These are phyloP conservation scores for Gossypium trilobum DNA, from an alignment of 441 rosid genomes.

Conservation along the genomic window DNA sequence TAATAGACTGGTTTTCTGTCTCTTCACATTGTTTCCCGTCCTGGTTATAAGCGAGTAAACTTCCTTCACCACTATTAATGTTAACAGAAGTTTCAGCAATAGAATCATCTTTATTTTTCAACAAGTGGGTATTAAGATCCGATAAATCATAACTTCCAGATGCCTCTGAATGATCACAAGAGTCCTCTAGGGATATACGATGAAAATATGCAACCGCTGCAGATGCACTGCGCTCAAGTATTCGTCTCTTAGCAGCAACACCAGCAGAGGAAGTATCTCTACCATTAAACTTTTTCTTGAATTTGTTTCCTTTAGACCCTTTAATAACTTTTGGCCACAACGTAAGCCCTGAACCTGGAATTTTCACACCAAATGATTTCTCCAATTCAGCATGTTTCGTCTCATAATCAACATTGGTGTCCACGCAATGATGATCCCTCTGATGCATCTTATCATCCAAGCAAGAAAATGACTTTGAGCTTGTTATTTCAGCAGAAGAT, in stretches of 20 bases:
- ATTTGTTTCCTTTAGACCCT: slow-evolving; percentile 45
- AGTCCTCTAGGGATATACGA: slow-evolving; percentile 32
- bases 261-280: slow-evolving; percentile 35
- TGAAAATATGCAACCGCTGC: slow-evolving; percentile 69
- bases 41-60: slow-evolving; percentile 20
- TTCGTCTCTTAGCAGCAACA: slow-evolving; percentile 55
- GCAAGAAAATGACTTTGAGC: slow-evolving; percentile 44
- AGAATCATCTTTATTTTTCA: slow-evolving; percentile 31
- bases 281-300: slow-evolving; percentile 57
- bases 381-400: slow-evolving; percentile 88
- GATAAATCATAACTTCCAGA: slow-evolving; percentile 33
- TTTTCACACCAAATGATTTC: slow-evolving; percentile 82
- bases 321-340: slow-evolving; percentile 58
- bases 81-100: slow-evolving; percentile 18
- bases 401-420: slow-evolving; percentile 71
- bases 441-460: slow-evolving; percentile 74
- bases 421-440: slow-evolving; percentile 77
- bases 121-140: slow-evolving; percentile 33
- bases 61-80: slow-evolving; percentile 23
- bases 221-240: slow-evolving; percentile 74
- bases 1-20: slow-evolving; percentile 16
- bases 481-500: slow-evolving; percentile 30
- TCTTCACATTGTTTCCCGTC: slow-evolving; percentile 26
- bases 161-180: slow-evolving; percentile 32
- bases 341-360: slow-evolving; percentile 72